phyloP scores from a whole-genome alignment of 2,329 filamentous ascomycete species.

The Fusarium praegraminearum region DNA sequence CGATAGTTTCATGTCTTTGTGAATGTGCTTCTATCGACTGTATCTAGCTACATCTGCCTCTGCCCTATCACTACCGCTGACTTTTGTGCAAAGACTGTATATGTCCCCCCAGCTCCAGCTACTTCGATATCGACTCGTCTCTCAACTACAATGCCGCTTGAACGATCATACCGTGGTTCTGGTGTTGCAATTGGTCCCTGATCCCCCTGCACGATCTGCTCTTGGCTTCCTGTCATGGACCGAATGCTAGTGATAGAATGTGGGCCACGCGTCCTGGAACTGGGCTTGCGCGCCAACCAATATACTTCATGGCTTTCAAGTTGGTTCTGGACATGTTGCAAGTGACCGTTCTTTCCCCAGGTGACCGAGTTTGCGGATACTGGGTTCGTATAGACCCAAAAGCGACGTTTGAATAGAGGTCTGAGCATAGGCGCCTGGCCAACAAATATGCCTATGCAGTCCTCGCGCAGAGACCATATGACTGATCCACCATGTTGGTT shows the following conservation, averaged over 20 bases:
- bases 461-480: constrained; percentile 56
- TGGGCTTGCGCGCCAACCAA: background rate
- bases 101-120: constrained; percentile 3
- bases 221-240: constrained; percentile 22
- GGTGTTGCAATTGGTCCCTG: background rate
- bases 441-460: constrained; percentile 54
- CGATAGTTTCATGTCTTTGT: background rate
- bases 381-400: constrained; percentile 37
- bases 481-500: constrained; percentile 44
- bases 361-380: background rate
- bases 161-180: background rate
- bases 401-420: constrained; percentile 45
- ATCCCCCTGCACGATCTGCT: constrained; percentile 15
- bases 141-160: constrained; percentile 15
- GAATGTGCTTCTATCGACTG: background rate
- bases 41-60: background rate
- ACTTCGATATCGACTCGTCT: constrained; percentile 19
- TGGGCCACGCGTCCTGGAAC: background rate
- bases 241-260: constrained; percentile 15
- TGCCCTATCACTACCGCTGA: background rate
- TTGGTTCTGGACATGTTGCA: background rate
- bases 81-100: background rate
- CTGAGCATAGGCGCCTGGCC: constrained; percentile 54
- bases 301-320: constrained; percentile 17
- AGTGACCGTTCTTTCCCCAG: background rate